A percentile compares a stretch with the other conserved stretches of the same genome.
These are phyloP conservation scores for Nigrograna mackinnonii DNA, from an alignment of 2,329 filamentous ascomycete species.

Conservation along the genomic window DNA sequence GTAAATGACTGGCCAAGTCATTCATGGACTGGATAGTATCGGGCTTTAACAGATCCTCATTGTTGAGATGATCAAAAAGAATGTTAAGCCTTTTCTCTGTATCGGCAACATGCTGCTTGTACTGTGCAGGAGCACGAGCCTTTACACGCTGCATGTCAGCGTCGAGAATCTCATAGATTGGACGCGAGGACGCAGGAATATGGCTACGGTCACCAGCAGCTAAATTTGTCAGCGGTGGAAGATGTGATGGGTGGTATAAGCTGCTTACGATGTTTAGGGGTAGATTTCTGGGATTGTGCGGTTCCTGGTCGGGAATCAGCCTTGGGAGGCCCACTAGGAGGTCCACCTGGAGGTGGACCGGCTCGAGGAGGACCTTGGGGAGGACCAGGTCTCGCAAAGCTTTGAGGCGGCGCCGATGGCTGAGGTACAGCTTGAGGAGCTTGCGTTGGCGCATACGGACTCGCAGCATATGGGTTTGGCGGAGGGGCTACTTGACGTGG, in stretches of 20 bases:
- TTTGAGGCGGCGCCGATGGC: constrained; percentile 49
- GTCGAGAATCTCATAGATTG: constrained; percentile 78
- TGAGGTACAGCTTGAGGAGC: constrained; percentile 42
- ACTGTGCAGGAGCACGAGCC: constrained; percentile 80
- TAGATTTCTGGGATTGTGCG: constrained; percentile 53
- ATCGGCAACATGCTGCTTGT: constrained; percentile 87
- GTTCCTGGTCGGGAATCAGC: constrained; percentile 49
- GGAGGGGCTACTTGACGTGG: constrained; percentile 49
- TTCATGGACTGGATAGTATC: constrained; percentile 73
- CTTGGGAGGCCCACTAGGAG: constrained; percentile 42
- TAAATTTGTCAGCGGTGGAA: constrained; percentile 16
- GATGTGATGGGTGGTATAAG: constrained; percentile 24
- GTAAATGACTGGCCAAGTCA: constrained; percentile 52
- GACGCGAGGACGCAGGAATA: constrained; percentile 76
- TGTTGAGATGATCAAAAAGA: constrained; percentile 97
- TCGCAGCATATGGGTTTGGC: constrained; percentile 47
- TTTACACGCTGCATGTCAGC: constrained; percentile 90
- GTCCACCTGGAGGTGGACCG: constrained; percentile 45
- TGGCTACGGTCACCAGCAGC: constrained; percentile 83
- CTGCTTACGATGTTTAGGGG: constrained; percentile 72
- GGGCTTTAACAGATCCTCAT: constrained; percentile 83
- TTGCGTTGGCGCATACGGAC: constrained; percentile 43
- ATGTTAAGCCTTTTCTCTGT: constrained; percentile 91
- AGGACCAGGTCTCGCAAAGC: constrained; percentile 50
- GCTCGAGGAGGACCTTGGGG: constrained; percentile 47